Percentiles rank a stretch among this genome's conserved stretches.
Evolutionary conservation across 257 asterid species (phyloP).

Genomic region (Nicotiana knightiana): DNA sequence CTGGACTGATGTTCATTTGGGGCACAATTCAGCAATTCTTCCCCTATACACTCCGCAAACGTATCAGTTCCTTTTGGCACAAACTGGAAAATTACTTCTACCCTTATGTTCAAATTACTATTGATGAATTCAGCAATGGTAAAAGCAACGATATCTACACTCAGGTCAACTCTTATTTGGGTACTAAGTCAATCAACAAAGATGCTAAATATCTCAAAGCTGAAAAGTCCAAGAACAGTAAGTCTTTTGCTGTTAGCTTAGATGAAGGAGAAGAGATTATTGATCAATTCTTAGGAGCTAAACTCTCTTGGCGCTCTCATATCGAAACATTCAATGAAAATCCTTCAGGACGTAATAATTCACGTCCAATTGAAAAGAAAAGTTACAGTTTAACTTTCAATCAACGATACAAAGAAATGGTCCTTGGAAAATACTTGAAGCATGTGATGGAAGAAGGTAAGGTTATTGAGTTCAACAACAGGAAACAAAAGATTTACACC

Average conservation of each 20-base stretch:
- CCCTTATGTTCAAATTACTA: conserved; percentile 6
- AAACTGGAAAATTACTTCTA: neutral
- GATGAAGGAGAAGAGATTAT: conserved; percentile 7
- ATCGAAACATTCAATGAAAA: neutral
- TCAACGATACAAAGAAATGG: neutral
- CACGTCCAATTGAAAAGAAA: neutral
- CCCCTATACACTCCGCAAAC: neutral
- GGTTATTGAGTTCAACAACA: neutral
- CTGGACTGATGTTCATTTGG: neutral
- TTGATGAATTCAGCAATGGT: neutral
- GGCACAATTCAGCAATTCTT: neutral
- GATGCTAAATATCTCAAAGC: conserved; percentile 1
- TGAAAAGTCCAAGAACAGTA: conserved; percentile 1
- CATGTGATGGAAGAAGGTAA: neutral
- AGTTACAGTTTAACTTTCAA: neutral
- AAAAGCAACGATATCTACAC: neutral
- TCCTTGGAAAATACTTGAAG: neutral
- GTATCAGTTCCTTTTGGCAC: neutral
- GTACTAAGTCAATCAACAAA: neutral
- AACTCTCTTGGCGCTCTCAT: neutral
- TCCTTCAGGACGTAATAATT: neutral
- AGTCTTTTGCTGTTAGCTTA: conserved; percentile 8
- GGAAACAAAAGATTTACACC: conserved; percentile 5
- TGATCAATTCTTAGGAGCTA: conserved; percentile 1
- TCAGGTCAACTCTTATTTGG: neutral